Evolutionary conservation across 2,329 filamentous ascomycete genomes (phyloP), one percentile per base, ranked within the genome.

Genomic region (Lachnellula hyalina): DNA sequence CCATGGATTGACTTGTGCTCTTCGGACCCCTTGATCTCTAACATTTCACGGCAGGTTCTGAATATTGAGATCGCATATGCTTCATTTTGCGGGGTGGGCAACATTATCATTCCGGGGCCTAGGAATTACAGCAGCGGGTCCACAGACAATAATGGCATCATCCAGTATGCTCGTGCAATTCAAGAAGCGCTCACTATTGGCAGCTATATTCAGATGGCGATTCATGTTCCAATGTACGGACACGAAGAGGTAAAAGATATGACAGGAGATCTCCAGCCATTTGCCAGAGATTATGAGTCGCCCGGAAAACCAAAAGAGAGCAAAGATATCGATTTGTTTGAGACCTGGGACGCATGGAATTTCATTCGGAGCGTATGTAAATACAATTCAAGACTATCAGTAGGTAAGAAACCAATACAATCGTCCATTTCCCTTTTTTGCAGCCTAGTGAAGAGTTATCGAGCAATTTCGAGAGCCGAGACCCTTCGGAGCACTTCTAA

Each of bases 311-410:
- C 61, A 5, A 61, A 71, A 35, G 64, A 65, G 6, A 74, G 76
- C 34, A 61, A 59, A 38, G 78, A 83, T 21, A 74, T 86, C 57
- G 87, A 93, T 65, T 71, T 88, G 0, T 94, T 90, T 71, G 85
- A 85, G 51, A 80, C 86, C 2, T 99, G 95, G 95, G 92, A 97
- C 72, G 86, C 88, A 1, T 99, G 94, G 94, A 87, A 99, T 70
- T 79, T 86, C 21, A 87, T 99, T 65, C 82, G 94, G 51, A 86
- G 85, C 51, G 77, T 90, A 54, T 96, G 91, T 80, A 87, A 86
- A 73, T 97, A 99, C 73, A 87, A 86, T 71, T 74, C 80, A 54
- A 83, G 90, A 69, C 78, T 99, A 38, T 87, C 84, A 66, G 83
- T 96, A 72, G 89, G 93, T 96, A 86, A 76, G 90, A 70, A 59